A percentile compares a stretch with the other conserved stretches of the same genome.
Conservation (phyloP, 2,329 filamentous ascomycete species). For the Hypoxylon rubiginosum region DNA sequence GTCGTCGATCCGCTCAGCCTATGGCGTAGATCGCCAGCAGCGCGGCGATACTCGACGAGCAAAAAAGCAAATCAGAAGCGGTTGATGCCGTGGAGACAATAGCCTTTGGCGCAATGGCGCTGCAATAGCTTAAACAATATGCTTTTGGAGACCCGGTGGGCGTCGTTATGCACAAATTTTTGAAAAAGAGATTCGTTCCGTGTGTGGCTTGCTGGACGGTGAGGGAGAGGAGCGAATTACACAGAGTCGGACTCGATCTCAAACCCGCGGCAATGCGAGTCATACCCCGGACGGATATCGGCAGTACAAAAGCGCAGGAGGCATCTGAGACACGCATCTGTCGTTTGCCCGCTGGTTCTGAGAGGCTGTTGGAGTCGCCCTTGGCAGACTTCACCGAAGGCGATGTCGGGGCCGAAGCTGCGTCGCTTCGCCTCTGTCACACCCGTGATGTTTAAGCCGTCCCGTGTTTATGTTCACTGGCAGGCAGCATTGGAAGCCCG, state of each 20-base stretch:
- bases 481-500: neutral
- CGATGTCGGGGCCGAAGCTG: conserved; percentile 1
- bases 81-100: neutral
- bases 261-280: neutral
- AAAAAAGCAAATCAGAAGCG: neutral
- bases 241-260: neutral
- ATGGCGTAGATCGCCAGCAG: neutral
- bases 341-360: neutral
- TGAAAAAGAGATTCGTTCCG: neutral
- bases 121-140: neutral
- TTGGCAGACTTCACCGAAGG: neutral
- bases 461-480: neutral
- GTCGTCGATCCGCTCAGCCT: neutral
- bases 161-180: neutral
- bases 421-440: neutral
- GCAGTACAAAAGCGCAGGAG: neutral
- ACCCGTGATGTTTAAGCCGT: neutral
- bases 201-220: conserved; percentile 1
- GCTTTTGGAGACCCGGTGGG: too few relatives aligned
- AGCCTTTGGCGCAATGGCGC: neutral
- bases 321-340: conserved; percentile 11
- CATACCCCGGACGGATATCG: neutral
- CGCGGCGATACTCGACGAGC: neutral
- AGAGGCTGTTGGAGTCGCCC: neutral
- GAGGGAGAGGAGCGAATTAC: neutral